These are phyloP conservation scores for Hyphopichia homilentoma DNA, from an alignment of 805 yeast genomes.

Conservation along the genomic window DNA sequence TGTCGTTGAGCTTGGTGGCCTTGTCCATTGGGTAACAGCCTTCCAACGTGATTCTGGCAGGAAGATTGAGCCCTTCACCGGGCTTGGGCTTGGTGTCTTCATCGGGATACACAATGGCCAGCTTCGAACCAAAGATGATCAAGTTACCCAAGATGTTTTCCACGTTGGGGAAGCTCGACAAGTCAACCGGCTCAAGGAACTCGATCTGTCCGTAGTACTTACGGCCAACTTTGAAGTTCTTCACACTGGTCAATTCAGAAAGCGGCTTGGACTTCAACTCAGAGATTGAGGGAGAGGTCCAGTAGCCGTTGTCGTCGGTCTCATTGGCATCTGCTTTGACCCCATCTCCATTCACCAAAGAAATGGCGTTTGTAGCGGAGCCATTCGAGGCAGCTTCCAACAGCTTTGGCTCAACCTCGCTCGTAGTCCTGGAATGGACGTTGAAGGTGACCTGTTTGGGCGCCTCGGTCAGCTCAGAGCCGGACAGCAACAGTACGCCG, in stretches of 20 bases:
- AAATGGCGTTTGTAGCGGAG: not conserved
- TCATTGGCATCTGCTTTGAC: conserved; percentile 14
- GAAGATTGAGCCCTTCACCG: conserved; percentile 83
- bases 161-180: conserved; percentile 59
- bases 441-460: conserved; percentile 16
- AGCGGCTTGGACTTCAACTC: conserved; percentile 58
- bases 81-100: conserved; percentile 51
- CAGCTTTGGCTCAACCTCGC: not conserved
- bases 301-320: conserved; percentile 72
- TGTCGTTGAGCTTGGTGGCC: conserved; percentile 67
- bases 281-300: conserved; percentile 75
- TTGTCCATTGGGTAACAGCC: conserved; percentile 78
- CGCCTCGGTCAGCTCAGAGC: conserved; percentile 2
- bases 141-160: conserved; percentile 64
- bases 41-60: conserved; percentile 68
- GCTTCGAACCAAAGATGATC: conserved; percentile 55
- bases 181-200: conserved; percentile 79
- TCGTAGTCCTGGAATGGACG: not conserved
- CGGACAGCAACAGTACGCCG: not conserved
- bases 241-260: conserved; percentile 59
- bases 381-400: not conserved
- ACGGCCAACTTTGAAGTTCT: conserved; percentile 73
- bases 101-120: conserved; percentile 72
- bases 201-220: conserved; percentile 72
- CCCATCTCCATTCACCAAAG: not conserved